Conservation (phyloP, 2,329 filamentous ascomycete species). For the Sphaerulina populicola region DNA sequence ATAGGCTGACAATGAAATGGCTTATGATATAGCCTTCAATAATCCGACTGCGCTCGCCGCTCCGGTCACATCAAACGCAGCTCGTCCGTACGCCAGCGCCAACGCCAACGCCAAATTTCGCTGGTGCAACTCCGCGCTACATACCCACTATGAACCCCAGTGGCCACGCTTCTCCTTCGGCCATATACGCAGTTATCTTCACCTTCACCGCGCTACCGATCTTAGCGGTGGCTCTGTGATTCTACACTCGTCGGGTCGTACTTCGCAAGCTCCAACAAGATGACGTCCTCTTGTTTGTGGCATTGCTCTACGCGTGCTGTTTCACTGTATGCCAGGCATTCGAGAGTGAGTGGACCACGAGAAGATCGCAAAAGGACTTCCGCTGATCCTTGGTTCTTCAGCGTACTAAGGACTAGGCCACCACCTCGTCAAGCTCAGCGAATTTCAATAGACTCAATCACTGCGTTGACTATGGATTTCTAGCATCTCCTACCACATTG, state of each 20-base stretch:
- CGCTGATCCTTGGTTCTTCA: background rate
- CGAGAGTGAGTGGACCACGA: background rate
- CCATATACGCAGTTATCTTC: background rate
- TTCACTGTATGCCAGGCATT: constrained; percentile 1
- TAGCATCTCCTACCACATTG: background rate
- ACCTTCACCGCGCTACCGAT: background rate
- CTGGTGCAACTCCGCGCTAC: too few species aligned
- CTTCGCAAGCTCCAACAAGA: background rate
- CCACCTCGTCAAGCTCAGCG: background rate
- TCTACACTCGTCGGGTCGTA: background rate
- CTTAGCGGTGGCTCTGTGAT: background rate
- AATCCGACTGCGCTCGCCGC: too few species aligned
- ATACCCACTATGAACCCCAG: background rate
- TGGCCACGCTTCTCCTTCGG: constrained; percentile 1
- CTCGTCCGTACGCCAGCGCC: too few species aligned
- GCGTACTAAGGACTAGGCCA: constrained; percentile 3
- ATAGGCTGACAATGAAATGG: too few species aligned
- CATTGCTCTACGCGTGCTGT: background rate
- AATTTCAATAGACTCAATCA: background rate
- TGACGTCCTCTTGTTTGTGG: background rate
- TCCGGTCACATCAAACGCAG: too few species aligned
- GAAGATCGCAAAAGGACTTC: background rate
- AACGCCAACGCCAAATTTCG: too few species aligned
- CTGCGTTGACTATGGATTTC: constrained; percentile 1
- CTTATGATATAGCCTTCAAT: too few species aligned